Evolutionary conservation across 345 rosid genomes (phyloP).

Genomic region (Salix purpurea): DNA sequence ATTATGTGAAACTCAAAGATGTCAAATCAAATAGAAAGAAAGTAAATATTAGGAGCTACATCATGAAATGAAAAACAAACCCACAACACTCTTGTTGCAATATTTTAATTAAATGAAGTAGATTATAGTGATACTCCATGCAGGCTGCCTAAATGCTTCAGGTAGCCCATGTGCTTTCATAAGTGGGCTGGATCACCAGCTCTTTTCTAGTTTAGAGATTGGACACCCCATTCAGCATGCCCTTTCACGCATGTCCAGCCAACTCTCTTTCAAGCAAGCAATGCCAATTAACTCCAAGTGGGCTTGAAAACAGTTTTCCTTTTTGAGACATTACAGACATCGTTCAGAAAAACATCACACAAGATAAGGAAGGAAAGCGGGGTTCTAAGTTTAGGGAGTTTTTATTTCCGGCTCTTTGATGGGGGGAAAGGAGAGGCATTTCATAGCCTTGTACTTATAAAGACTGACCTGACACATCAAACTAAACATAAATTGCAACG

Average conservation of each 20-base stretch:
- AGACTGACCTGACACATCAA: no score
- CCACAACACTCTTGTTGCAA: neutral
- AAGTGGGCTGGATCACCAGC: neutral
- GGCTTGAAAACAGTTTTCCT: neutral
- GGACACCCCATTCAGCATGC: neutral
- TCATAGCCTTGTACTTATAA: neutral
- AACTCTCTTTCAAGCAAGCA: neutral
- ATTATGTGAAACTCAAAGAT: conserved; percentile 5
- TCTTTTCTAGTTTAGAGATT: neutral
- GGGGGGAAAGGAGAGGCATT: neutral
- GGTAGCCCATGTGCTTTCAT: neutral
- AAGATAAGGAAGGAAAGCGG: neutral
- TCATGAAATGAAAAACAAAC: neutral
- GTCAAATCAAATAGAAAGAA: neutral
- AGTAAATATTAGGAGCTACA: neutral
- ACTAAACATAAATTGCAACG: neutral
- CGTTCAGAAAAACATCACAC: neutral
- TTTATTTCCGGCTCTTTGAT: neutral
- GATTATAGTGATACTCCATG: neutral
- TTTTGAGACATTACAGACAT: neutral
- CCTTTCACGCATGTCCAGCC: neutral
- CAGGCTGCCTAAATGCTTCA: neutral
- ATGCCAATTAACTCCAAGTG: neutral
- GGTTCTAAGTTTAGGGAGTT: neutral
- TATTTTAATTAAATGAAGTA: neutral